phyloP scores from a whole-genome alignment of 768 basidiomycete genomes.

The Rhodotorula kratochvilovae region DNA sequence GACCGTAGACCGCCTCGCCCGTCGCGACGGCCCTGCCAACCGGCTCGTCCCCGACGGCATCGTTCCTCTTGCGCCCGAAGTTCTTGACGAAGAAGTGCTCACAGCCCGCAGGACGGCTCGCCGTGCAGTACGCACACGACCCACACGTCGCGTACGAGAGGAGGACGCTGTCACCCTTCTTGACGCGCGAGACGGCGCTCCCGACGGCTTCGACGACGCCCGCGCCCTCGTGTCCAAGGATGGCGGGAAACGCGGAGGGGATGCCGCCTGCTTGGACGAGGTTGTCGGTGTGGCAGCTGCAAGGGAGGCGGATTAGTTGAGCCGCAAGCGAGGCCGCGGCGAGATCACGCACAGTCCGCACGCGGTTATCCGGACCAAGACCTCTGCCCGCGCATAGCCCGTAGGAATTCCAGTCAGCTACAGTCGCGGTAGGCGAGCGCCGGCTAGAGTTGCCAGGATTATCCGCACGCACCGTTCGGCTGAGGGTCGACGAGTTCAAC shows the following conservation, averaged over 20 bases:
- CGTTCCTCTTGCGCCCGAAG: conserved; percentile 29
- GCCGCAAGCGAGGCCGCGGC: too few relatives aligned
- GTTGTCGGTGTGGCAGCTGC: conserved; percentile 38
- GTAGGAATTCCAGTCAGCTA: neutral
- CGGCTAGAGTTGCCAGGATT: neutral
- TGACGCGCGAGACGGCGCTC: conserved; percentile 5
- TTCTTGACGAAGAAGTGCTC: conserved; percentile 8
- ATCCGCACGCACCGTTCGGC: conserved; percentile 7
- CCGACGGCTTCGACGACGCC: conserved; percentile 18
- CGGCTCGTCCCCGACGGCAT: neutral
- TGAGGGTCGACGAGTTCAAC: conserved; percentile 33
- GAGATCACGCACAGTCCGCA: conserved; percentile 1
- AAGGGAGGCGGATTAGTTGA: neutral
- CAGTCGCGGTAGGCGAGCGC: too few relatives aligned
- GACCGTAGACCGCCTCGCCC: conserved; percentile 11
- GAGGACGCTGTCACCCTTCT: conserved; percentile 20
- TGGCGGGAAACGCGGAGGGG: conserved; percentile 23
- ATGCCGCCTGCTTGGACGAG: conserved; percentile 9
- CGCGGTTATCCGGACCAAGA: conserved; percentile 30
- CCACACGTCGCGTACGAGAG: conserved; percentile 33
- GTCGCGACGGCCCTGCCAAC: neutral
- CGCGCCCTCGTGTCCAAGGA: conserved; percentile 31
- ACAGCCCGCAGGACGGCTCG: conserved; percentile 7
- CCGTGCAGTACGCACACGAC: conserved; percentile 27
- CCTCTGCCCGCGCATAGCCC: conserved; percentile 13